Conservation (phyloP, 2,329 filamentous ascomycete species). For the Colletotrichum lentis region DNA sequence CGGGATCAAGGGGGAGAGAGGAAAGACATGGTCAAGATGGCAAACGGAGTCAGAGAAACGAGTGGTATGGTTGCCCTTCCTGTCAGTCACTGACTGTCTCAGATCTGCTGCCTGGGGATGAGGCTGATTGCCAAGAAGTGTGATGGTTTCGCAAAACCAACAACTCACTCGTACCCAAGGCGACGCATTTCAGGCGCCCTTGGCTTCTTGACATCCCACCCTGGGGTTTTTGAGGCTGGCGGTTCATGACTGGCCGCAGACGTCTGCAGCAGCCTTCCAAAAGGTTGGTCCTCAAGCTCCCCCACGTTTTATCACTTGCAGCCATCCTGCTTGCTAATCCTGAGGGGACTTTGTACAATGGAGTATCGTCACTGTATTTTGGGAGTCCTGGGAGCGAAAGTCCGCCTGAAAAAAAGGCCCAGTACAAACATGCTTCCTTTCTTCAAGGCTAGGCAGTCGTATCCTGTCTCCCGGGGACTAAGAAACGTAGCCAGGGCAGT, state of each 20-base stretch:
- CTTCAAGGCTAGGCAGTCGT: too few relatives aligned
- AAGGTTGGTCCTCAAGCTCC: not conserved
- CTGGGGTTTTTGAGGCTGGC: not conserved
- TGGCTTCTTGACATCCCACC: not conserved
- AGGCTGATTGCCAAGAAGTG: not conserved
- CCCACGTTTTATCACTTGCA: not conserved
- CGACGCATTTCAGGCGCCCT: not conserved
- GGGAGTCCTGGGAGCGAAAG: too few relatives aligned
- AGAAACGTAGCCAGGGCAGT: too few relatives aligned
- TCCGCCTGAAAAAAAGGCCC: not conserved
- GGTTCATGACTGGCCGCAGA: not conserved
- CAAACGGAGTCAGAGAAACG: not conserved
- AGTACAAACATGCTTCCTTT: not conserved
- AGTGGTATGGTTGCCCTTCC: not conserved
- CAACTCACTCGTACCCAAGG: not conserved
- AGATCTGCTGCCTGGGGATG: not conserved
- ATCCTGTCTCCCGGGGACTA: too few relatives aligned
- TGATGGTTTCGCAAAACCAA: not conserved
- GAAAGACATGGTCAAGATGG: not conserved
- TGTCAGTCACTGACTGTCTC: not conserved
- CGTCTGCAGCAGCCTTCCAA: too few relatives aligned
- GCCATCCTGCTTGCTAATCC: not conserved
- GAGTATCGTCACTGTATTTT: too few relatives aligned
- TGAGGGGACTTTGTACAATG: not conserved
- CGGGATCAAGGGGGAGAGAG: not conserved